A percentile compares a stretch with the other conserved stretches of the same genome.
phyloP scores from a whole-genome alignment of 2,329 filamentous ascomycete species.

The Fusarium albidum region DNA sequence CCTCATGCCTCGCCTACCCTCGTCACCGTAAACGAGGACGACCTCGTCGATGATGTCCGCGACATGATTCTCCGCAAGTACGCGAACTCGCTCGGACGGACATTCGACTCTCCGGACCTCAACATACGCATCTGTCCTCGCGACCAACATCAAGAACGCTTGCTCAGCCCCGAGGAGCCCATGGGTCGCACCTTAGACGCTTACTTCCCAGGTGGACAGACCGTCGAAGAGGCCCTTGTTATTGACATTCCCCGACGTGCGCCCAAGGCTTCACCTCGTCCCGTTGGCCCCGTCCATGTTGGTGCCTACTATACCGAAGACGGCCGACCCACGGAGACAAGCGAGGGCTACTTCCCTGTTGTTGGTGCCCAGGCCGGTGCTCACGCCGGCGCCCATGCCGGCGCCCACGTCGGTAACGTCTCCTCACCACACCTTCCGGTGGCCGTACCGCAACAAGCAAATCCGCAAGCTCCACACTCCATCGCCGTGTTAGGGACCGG shows the following conservation, averaged over 20 bases:
- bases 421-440: constrained; percentile 52
- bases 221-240: constrained; percentile 85
- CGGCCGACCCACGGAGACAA: constrained; percentile 70
- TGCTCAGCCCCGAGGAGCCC: constrained; percentile 85
- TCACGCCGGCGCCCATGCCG: too few relatives aligned
- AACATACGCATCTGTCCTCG: constrained; percentile 79
- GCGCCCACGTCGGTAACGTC: constrained; percentile 51
- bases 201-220: constrained; percentile 87
- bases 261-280: constrained; percentile 74
- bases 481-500: constrained; percentile 85
- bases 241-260: constrained; percentile 88
- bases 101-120: constrained; percentile 91
- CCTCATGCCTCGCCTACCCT: constrained; percentile 86
- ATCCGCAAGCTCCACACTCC: constrained; percentile 59
- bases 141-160: constrained; percentile 70
- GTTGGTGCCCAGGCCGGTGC: constrained; percentile 51
- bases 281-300: constrained; percentile 47
- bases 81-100: constrained; percentile 86
- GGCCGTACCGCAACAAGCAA: constrained; percentile 49
- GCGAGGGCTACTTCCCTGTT: constrained; percentile 85
- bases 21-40: constrained; percentile 84
- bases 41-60: constrained; percentile 92
- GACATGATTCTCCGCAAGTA: constrained; percentile 95
- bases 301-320: constrained; percentile 68
- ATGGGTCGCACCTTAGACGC: constrained; percentile 80